These are phyloP conservation scores for Capronia epimyces DNA, from an alignment of 2,329 filamentous ascomycete genomes.

Conservation along the genomic window DNA sequence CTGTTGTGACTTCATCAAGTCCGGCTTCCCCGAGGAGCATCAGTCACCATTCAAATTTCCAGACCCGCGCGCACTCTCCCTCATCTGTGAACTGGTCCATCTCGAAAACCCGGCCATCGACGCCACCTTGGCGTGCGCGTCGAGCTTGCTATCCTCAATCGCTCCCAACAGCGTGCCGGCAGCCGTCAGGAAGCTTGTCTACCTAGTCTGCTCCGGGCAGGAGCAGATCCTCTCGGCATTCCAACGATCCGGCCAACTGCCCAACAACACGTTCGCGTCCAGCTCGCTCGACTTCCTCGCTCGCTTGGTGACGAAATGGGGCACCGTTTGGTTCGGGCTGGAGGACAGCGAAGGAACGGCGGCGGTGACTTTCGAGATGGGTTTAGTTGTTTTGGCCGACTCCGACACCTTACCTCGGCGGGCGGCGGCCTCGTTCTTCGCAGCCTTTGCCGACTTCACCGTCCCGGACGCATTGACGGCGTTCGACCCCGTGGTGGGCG, in stretches of 20 bases:
- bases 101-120: constrained; percentile 38
- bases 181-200: constrained; percentile 36
- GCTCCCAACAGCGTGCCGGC: constrained; percentile 30
- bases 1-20: constrained; percentile 43
- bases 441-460: constrained; percentile 35
- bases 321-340: constrained; percentile 36
- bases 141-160: constrained; percentile 42
- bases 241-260: constrained; percentile 5
- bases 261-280: constrained; percentile 40
- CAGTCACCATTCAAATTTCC: constrained; percentile 42
- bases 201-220: constrained; percentile 25
- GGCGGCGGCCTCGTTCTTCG: constrained; percentile 42
- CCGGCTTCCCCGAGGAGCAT: constrained; percentile 41
- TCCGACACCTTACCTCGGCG: constrained; percentile 45
- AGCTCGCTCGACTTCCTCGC: constrained; percentile 44
- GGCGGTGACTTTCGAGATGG: constrained; percentile 38
- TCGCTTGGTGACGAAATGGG: constrained; percentile 40
- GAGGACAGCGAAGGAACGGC: constrained; percentile 30
- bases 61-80: constrained; percentile 38
- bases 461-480: constrained; percentile 10
- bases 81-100: constrained; percentile 38
- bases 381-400: constrained; percentile 38
- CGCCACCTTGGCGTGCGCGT: constrained; percentile 43
- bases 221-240: constrained; percentile 32
- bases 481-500: constrained; percentile 14